Evolutionary conservation across 768 basidiomycete species (phyloP).

Genomic region (Collybia sordida): DNA sequence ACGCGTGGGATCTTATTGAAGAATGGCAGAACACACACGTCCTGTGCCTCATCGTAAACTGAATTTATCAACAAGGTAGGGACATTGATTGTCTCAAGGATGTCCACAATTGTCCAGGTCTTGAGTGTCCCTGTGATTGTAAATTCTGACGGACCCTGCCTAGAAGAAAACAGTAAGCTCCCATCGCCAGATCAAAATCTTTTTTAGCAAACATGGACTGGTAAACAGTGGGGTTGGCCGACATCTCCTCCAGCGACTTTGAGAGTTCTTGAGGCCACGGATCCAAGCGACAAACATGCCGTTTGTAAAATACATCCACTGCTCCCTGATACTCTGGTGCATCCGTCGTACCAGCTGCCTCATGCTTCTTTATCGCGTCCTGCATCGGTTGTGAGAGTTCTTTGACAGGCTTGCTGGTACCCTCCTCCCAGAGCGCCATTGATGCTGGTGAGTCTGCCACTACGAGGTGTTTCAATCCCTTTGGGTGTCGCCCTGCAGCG

Average conservation of each 20-base stretch:
- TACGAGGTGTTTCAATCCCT: conserved; percentile 35
- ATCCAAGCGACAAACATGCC: conserved; percentile 21
- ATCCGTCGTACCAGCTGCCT: conserved; percentile 17
- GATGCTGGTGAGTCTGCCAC: conserved; percentile 29
- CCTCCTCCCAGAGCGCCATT: conserved; percentile 24
- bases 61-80: conserved; percentile 45
- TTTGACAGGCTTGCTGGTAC: conserved; percentile 7
- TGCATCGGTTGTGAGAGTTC: conserved; percentile 16
- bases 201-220: conserved; percentile 23
- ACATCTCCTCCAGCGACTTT: conserved; percentile 17
- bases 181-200: conserved; percentile 10
- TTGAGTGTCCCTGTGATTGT: conserved; percentile 21
- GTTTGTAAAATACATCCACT: conserved; percentile 20
- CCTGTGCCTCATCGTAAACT: conserved; percentile 38
- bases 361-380: conserved; percentile 17
- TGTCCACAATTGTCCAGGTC: conserved; percentile 45
- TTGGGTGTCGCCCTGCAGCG: conserved; percentile 34
- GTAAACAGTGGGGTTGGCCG: conserved; percentile 24
- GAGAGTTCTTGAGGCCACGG: conserved; percentile 23
- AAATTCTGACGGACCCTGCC: conserved; percentile 15
- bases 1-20: conserved; percentile 37
- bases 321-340: conserved; percentile 15
- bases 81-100: conserved; percentile 36
- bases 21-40: conserved; percentile 36
- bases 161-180: neutral